A percentile compares a stretch with the other conserved stretches of the same genome.
These are phyloP conservation scores for Komagataella phaffii DNA, from an alignment of 805 yeast species.

Conservation along the genomic window DNA sequence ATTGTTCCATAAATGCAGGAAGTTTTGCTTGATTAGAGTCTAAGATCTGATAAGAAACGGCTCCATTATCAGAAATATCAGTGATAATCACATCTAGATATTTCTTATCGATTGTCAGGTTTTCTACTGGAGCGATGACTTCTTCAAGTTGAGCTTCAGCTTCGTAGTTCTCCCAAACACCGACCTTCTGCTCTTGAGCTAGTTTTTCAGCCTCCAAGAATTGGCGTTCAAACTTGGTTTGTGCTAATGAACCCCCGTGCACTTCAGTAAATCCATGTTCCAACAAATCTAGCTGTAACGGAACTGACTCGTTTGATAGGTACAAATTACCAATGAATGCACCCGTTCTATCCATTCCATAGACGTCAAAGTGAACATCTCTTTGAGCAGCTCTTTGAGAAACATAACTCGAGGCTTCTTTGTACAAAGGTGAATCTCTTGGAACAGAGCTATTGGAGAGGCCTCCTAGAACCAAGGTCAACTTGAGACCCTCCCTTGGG, in stretches of 20 bases:
- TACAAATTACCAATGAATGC: conserved; percentile 67
- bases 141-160: conserved; percentile 11
- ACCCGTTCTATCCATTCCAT: conserved; percentile 64
- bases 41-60: conserved; percentile 30
- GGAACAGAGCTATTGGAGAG: conserved; percentile 25
- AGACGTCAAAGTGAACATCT: conserved; percentile 57
- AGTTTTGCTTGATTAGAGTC: conserved; percentile 26
- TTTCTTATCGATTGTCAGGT: conserved; percentile 16
- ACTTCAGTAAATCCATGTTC: conserved; percentile 49
- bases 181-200: conserved; percentile 42
- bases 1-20: conserved; percentile 28
- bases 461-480: conserved; percentile 70
- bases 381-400: conserved; percentile 50
- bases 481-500: conserved; percentile 58
- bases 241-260: conserved; percentile 52
- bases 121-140: conserved; percentile 8
- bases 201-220: conserved; percentile 46
- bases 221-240: conserved; percentile 39
- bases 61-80: conserved; percentile 28
- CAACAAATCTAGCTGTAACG: conserved; percentile 45
- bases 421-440: conserved; percentile 23
- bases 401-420: conserved; percentile 40
- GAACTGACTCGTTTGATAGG: conserved; percentile 33
- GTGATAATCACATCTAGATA: conserved; percentile 41
- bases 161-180: conserved; percentile 51